Evolutionary conservation across 768 basidiomycete genomes (phyloP).

Genomic region (Auricularia auricula-judae): DNA sequence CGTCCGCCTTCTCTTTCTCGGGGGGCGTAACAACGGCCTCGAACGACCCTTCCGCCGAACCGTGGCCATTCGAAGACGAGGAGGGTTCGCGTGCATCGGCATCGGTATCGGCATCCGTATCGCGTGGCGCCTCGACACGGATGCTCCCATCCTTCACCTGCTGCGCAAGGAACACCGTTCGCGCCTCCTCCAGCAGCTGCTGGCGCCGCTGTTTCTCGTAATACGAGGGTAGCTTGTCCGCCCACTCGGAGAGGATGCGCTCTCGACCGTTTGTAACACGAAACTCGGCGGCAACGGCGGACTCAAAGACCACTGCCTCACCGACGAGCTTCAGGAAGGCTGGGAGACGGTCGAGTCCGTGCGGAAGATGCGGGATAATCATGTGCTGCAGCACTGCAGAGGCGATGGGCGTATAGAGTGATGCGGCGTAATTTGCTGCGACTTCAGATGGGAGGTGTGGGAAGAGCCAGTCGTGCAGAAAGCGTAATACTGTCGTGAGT

Average conservation of each 20-base stretch:
- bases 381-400: constrained; percentile 53
- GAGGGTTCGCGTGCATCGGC: no score
- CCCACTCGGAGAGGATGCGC: constrained; percentile 55
- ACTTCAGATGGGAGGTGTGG: constrained; percentile 41
- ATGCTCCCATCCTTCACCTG: not conserved
- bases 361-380: constrained; percentile 60
- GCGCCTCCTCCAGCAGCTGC: constrained; percentile 50
- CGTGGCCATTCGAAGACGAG: constrained; percentile 3
- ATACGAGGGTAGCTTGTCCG: constrained; percentile 51
- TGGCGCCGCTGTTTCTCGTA: constrained; percentile 71
- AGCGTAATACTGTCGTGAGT: constrained; percentile 46
- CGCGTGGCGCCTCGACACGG: constrained; percentile 6
- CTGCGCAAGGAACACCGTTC: constrained; percentile 37
- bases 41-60: constrained; percentile 10
- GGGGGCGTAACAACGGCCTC: constrained; percentile 31
- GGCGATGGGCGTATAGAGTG: constrained; percentile 50
- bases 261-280: constrained; percentile 34
- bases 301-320: constrained; percentile 59
- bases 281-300: constrained; percentile 37
- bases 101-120: constrained; percentile 7
- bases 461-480: constrained; percentile 50
- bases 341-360: constrained; percentile 47
- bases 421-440: constrained; percentile 34
- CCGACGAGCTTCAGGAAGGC: constrained; percentile 46
- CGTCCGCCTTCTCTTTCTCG: constrained; percentile 20